Evolutionary conservation across 1,284 basidiomycete genomes (phyloP), one percentile per base, ranked within the genome.

Genomic region (Tilletia caries): DNA sequence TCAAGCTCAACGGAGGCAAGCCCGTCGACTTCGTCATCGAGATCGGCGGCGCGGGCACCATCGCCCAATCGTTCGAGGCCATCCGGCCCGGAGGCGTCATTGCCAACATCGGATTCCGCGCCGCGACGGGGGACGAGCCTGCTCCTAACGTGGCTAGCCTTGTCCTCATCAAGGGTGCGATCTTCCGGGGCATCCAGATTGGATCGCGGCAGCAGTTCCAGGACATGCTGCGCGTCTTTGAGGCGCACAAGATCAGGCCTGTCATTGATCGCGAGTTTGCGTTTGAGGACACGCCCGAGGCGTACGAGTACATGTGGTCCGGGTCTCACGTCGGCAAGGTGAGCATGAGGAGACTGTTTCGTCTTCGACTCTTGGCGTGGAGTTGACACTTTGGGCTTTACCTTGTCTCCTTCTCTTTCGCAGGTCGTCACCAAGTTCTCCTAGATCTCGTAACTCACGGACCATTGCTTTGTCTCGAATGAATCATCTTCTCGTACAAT

Each of bases 1-100:
- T 86, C 54, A 85, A 85, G 62, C 83, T 88, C 79, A 88, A 88
- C 8, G 83, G 83, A 15, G 88, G 87, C 0, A 62, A 64, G 1
- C 89, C 89, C 13, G 89, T 88, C 3, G 87, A 89, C 64, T 79
- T 82, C 74, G 79, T 89, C 48, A 82, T 89, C 62, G 89, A 89
- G 79, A 87, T 87, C 50, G 87, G 88, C 2, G 88, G 89, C 0
- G 72, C 84, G 2, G 86, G 86, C 8, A 89, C 88, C 3, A 80
- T 89, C 1, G 69, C 76, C 12, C 86, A 86, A 71, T 85, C 85
- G 4, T 81, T 87, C 68, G 84, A 84, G 6, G 84, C 86, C 6
- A 77, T 86, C 67, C 79, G 81, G 66, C 75, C 83, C 20, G 86
- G 85, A 6, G 88, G 88, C 1, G 83, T 85, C 20, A 82, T 89